Base-by-base conservation (phyloP, 169 alveolate species). In the Eimeria brunetti region DNA sequence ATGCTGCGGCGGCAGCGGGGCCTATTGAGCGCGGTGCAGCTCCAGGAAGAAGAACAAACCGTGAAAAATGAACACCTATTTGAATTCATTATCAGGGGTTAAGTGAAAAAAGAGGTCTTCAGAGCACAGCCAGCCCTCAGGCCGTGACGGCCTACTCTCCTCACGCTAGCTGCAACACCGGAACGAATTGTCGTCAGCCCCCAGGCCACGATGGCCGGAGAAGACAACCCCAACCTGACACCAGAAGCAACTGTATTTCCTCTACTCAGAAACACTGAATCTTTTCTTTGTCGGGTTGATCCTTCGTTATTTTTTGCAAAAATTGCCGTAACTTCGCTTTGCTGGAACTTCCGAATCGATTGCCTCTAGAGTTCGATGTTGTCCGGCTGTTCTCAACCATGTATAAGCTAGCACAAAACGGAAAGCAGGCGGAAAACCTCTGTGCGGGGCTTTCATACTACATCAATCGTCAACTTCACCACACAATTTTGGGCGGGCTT, bases 121-220 rank as follows among this genome's bases (percentile, higher is more conserved):
- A 56, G 20, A 0, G 51, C 75, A 14, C 56, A 8, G 90, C 22
- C 64, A 36, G 46, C n/a, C 90, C 36, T 24, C 90, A 49, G 73
- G 73, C 51, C 36, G 90, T 51, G 90, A 33, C 49, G 51, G 90
- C 71, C 75, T 56, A 49, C 14, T 83, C 36, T 56, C 90, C 53
- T 46, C 69, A 83, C 90, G 90, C 90, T 83, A 83, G 90, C 90
- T 83, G 73, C 75, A 83, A 83, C 90, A 46, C 73, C 73, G 90
- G 90, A 36, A 83, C 90, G 56, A 58, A 9, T 83, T 83, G 90
- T 83, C 90, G 90, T 83, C 90, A 78, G 88, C 71, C 90, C 90
- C 90, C 56, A 51, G 75, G 22, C 73, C 49, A 53, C 90, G 71
- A 18, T 27, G 75, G 75, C 49, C 30, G 88, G 64, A 78, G 88